A percentile compares a stretch with the other conserved stretches of the same genome.
Conservation (phyloP, 2,329 filamentous ascomycete genomes). For the Aspergillus flavus region DNA sequence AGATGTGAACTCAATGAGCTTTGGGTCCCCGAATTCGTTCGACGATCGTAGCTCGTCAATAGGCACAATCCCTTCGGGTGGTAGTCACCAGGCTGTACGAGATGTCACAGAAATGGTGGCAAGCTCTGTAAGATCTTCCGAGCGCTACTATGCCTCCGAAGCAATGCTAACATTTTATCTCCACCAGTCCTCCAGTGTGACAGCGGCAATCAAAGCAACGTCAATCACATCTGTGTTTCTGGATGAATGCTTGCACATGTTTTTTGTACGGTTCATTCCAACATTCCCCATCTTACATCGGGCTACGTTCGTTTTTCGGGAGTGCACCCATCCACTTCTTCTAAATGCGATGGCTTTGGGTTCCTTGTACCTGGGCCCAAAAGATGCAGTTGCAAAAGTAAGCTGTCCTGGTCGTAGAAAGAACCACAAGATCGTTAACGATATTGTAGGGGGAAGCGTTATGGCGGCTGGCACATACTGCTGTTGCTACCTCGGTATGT, state of each 20-base stretch:
- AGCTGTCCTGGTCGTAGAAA: background rate
- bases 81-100: constrained; percentile 47
- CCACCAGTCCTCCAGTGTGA: constrained; percentile 45
- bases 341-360: constrained; percentile 51
- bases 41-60: constrained; percentile 41
- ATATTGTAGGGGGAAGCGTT: constrained; percentile 42
- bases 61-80: constrained; percentile 43
- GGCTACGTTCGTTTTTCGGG: constrained; percentile 48
- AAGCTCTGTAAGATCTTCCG: constrained; percentile 39
- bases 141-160: background rate
- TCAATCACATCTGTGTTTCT: constrained; percentile 51
- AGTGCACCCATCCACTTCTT: constrained; percentile 47
- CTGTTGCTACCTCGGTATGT: constrained; percentile 45
- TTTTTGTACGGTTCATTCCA: constrained; percentile 50
- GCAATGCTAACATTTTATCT: constrained; percentile 3
- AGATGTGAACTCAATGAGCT: constrained; percentile 32
- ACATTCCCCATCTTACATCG: constrained; percentile 50
- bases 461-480: constrained; percentile 50
- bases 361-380: constrained; percentile 49
- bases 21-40: constrained; percentile 41
- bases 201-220: constrained; percentile 47
- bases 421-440: background rate
- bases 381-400: constrained; percentile 45
- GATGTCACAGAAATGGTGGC: constrained; percentile 50
- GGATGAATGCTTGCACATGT: constrained; percentile 52